phyloP scores from a whole-genome alignment of 2,329 filamentous ascomycete species.

The Colletotrichum truncatum region DNA sequence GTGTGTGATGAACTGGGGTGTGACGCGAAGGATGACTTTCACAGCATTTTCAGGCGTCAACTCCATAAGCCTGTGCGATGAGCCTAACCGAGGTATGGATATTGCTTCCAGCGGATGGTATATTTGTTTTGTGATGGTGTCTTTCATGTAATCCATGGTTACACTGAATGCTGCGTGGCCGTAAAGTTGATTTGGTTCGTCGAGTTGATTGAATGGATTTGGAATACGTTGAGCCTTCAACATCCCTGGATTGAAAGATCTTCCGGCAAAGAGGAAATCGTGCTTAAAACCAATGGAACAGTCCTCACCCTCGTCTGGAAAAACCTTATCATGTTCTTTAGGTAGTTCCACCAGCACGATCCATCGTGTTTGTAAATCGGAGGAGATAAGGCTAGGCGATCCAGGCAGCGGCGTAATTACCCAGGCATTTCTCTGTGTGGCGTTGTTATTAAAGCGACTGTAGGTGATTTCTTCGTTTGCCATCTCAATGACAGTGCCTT shows the following conservation, averaged over 20 bases:
- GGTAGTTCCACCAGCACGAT: constrained; percentile 8
- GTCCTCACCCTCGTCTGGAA: constrained; percentile 11
- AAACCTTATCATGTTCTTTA: background rate
- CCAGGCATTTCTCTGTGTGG: constrained; percentile 7
- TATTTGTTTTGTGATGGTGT: background rate
- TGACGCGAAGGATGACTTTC: constrained; percentile 1
- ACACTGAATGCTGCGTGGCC: constrained; percentile 15
- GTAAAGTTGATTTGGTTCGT: background rate
- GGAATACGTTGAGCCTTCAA: constrained; percentile 4
- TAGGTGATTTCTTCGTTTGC: background rate
- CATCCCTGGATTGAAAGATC: constrained; percentile 1
- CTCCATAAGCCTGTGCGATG: background rate
- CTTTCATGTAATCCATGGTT: constrained; percentile 10
- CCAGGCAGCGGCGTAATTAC: constrained; percentile 1
- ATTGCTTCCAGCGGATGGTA: constrained; percentile 8
- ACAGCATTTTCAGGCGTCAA: background rate
- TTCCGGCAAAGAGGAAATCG: background rate
- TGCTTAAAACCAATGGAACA: constrained; percentile 6
- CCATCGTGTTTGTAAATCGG: constrained; percentile 22
- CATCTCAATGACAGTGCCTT: constrained; percentile 21
- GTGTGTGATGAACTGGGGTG: constrained; percentile 8
- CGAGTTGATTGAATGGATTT: constrained; percentile 10
- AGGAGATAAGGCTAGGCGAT: constrained; percentile 4
- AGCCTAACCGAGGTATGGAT: background rate
- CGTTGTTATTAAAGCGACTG: background rate